These are phyloP conservation scores for Davidsoniella eucalypti DNA, from an alignment of 2,329 filamentous ascomycete genomes.

Conservation along the genomic window DNA sequence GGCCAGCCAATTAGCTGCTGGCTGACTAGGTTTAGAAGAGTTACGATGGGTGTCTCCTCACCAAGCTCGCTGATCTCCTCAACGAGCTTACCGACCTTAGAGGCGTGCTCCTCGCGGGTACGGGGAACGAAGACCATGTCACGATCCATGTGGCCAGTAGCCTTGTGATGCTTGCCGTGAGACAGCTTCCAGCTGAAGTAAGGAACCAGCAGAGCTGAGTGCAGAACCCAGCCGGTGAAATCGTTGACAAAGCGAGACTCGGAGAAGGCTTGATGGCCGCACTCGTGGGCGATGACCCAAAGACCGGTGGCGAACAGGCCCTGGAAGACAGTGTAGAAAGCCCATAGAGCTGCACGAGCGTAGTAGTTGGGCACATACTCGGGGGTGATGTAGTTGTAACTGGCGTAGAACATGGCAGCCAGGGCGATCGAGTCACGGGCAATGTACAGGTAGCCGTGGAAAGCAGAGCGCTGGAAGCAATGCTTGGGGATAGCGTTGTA, in stretches of 20 bases:
- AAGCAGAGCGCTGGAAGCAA: slow-evolving; percentile 79
- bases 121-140: slow-evolving; percentile 99
- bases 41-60: slow-evolving; percentile 86
- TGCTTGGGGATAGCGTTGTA: slow-evolving; percentile 93
- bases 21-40: slow-evolving; percentile 52
- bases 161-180: slow-evolving; percentile 99
- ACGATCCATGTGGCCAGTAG: slow-evolving; percentile 88
- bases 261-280: slow-evolving; percentile 92
- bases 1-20: slow-evolving; percentile 93
- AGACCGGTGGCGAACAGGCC: slow-evolving; percentile 79
- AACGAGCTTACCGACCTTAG: slow-evolving; percentile 51
- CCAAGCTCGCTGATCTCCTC: slow-evolving; percentile 80
- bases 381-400: slow-evolving; percentile 78
- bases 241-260: slow-evolving; percentile 84
- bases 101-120: slow-evolving; percentile 68
- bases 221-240: slow-evolving; percentile 77
- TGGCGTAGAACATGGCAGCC: slow-evolving; percentile 65
- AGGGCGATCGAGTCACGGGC: slow-evolving; percentile 61
- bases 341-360: slow-evolving; percentile 48
- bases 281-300: slow-evolving; percentile 96
- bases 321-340: slow-evolving; percentile 63
- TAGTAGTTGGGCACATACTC: slow-evolving; percentile 59
- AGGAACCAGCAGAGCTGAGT: slow-evolving; percentile 77
- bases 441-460: slow-evolving; percentile 66
- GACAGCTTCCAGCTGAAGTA: slow-evolving; percentile 99